Base-by-base conservation (phyloP, 2,329 filamentous ascomycete genomes). In the Cladosporium sp. region DNA sequence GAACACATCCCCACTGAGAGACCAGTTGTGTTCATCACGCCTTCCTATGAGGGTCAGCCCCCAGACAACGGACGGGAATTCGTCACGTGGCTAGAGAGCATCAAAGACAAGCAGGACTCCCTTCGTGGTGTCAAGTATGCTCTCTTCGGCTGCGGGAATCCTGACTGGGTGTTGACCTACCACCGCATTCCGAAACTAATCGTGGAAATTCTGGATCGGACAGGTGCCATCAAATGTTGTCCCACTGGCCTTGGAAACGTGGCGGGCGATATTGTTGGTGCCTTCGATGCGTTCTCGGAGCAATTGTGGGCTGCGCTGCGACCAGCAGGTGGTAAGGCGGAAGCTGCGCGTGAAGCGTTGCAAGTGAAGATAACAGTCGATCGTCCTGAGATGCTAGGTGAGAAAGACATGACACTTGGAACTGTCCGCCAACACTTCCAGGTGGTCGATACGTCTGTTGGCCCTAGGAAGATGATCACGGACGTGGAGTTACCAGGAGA, bases 381-480 rank as follows among this genome's bases (percentile, higher is more conserved):
- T 23, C 62, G 62, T 14, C 53, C 62, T 37, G 37, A 57, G 29
- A 33, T 46, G 53, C 55, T 62, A 6, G 68, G 57, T 6, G 66
- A 65, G 29, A 64, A 57, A 16, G 62, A 63, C 3, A 65, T 66
- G 62, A 66, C 80, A 62, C 72, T 74, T 83, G 79, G 84, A 0
- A 77, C 80, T 28, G 81, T 88, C 14, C 78, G 84, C 29, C 77
- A 88, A 5, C 82, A 81, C 28, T 82, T 78, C 18, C 83, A 83
- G 3, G 83, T 87, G 1, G 82, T 85, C 2, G 82, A 84, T 0
- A 74, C 82, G 0, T 77, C 79, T 0, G 81, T 78, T 0, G 82
- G 81, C 21, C 80, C 85, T 0, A 78, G 79, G 40, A 92, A 92
- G 79, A 84, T 85, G 33, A 77, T 81, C 66, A 76, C 81, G 26